A percentile compares a stretch with the other conserved stretches of the same genome.
Conservation (phyloP, 2,329 filamentous ascomycete genomes). For the Aspergillus piperis region DNA sequence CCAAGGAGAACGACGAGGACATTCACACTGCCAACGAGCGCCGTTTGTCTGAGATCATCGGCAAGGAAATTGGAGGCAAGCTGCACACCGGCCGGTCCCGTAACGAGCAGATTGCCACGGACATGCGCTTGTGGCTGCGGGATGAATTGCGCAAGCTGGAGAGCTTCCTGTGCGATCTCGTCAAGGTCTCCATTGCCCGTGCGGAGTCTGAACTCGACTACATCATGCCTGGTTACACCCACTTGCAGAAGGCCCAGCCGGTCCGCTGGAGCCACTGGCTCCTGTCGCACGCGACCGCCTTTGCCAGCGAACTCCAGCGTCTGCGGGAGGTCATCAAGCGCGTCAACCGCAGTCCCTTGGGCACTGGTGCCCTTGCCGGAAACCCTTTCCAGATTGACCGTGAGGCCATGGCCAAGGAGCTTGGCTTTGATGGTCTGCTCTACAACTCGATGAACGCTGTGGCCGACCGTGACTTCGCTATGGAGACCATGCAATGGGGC, state of each 20-base stretch:
- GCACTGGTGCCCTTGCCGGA: conserved; percentile 75
- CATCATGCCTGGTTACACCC: conserved; percentile 87
- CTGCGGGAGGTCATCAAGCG: conserved; percentile 70
- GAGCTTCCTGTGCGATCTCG: conserved; percentile 64
- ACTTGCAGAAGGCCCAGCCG: conserved; percentile 79
- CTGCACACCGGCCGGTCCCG: conserved; percentile 84
- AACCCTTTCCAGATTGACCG: conserved; percentile 82
- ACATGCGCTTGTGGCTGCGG: conserved; percentile 87
- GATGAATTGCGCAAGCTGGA: conserved; percentile 73
- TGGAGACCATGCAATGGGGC: conserved; percentile 79
- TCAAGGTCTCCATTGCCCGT: conserved; percentile 67
- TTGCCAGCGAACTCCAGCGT: conserved; percentile 73
- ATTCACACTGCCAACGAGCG: conserved; percentile 74
- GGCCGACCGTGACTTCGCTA: conserved; percentile 77
- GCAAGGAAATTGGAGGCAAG: conserved; percentile 81
- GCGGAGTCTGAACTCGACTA: conserved; percentile 74
- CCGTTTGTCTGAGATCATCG: conserved; percentile 78
- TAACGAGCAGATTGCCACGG: conserved; percentile 87
- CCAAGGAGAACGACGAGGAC: conserved; percentile 52
- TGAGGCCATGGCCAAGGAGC: conserved; percentile 74
- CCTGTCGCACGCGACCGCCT: conserved; percentile 71
- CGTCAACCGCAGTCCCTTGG: conserved; percentile 72
- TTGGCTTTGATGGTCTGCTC: conserved; percentile 74
- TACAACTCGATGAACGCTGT: conserved; percentile 78
- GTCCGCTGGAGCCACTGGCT: conserved; percentile 83